A percentile compares a stretch with the other conserved stretches of the same genome.
phyloP scores from a whole-genome alignment of 2,329 filamentous ascomycete species.

The Aspergillus clavatus region DNA sequence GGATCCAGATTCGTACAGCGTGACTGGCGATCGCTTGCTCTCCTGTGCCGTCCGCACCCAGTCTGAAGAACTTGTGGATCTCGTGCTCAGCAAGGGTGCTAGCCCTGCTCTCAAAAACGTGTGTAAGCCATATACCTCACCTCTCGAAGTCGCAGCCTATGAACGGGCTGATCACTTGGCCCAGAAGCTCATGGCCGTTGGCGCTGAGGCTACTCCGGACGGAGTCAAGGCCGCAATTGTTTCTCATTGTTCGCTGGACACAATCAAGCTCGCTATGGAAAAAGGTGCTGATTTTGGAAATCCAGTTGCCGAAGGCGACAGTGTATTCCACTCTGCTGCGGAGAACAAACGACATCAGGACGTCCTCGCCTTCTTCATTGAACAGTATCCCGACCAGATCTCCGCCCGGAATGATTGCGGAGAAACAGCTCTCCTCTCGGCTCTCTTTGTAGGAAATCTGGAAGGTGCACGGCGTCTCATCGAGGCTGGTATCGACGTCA shows the following conservation, averaged over 20 bases:
- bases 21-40: constrained; percentile 5
- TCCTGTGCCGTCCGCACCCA: constrained; percentile 4
- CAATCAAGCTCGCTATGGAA: background rate
- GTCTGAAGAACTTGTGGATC: background rate
- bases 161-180: background rate
- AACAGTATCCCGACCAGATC: background rate
- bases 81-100: constrained; percentile 8
- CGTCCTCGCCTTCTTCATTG: background rate
- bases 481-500: constrained; percentile 1
- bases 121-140: background rate
- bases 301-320: background rate
- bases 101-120: constrained; percentile 2
- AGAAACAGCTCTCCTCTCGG: constrained; percentile 4
- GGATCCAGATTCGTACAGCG: constrained; percentile 8
- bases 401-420: background rate
- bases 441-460: background rate
- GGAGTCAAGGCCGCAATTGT: background rate
- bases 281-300: constrained; percentile 1
- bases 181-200: background rate
- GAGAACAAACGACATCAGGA: background rate
- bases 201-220: background rate
- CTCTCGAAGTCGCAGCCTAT: background rate
- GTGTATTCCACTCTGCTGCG: background rate
- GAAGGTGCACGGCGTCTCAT: background rate
- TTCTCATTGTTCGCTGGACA: background rate